Base-by-base conservation (phyloP, 2,329 filamentous ascomycete species). In the Colletotrichum musicola region DNA sequence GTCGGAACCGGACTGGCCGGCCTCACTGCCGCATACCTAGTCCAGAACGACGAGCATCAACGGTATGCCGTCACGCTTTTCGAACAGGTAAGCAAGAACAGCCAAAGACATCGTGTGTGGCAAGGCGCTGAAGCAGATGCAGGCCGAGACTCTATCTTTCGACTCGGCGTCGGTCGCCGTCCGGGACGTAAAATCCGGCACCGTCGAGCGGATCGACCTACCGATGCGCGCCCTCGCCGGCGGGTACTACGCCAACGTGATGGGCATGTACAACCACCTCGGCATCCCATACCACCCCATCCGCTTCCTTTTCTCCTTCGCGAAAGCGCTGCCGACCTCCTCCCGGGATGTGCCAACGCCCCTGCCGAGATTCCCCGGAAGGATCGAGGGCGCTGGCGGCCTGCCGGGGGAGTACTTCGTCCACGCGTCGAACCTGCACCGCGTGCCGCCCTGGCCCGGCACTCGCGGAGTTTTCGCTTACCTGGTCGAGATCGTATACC, bases 181-280 rank as follows among this genome's bases (percentile, higher is more conserved):
- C 47, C 72, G 72, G 12, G 76, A 82, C 60, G 73, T 74, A 6
- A 70, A 61, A 9, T 77, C 76, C 6, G 75, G 75, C 49, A 16
- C 62, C 1, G 70, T 71, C 7, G 81, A 82, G 69, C 76, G 79
- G 10, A 73, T 82, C 40, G 80, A 82, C 60, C 62, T 82, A 4
- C 81, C 81, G 4, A 80, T 80, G 76, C 79, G 81, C 27, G 78
- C 78, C 4, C 75, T 74, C 62, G 77, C 78, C 0, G 76, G 74
- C 7, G 79, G 81, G 20, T 90, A 86, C 75, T 89, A 90, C 73
- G 74, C 77, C 54, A 87, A 89, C 69, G 76, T 90, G 56, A 82
- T 81, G 70, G 79, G 80, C 27, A 86, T 90, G 83, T 90, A 90
- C 74, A 79, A 85, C 27, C 79, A 88, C 71, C 76, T 90, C 4